phyloP scores from a whole-genome alignment of 208 protist genomes.

The Lotmaria passim region DNA sequence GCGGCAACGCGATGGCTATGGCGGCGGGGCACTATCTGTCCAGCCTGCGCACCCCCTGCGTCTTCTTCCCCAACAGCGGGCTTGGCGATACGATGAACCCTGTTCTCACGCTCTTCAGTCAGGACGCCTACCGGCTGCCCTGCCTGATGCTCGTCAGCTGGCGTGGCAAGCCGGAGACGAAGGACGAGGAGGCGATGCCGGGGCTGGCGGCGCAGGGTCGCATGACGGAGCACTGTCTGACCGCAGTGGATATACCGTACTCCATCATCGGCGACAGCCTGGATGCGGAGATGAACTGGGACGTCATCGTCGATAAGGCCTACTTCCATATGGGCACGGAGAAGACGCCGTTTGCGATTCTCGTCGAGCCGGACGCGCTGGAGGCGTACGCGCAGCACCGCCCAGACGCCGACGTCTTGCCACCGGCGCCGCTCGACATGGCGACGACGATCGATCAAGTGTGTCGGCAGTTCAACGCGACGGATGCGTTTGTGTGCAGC shows the following conservation, averaged over 20 bases:
- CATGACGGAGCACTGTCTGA: slow-evolving; percentile 60
- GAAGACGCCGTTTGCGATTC: slow-evolving; percentile 73
- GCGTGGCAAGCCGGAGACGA: slow-evolving; percentile 61
- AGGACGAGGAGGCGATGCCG: slow-evolving; percentile 59
- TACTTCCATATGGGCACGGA: slow-evolving; percentile 53
- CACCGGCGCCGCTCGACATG: slow-evolving; percentile 50
- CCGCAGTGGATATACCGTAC: slow-evolving; percentile 50
- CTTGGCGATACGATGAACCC: slow-evolving; percentile 84
- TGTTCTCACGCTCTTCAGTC: slow-evolving; percentile 66
- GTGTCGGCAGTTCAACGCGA: slow-evolving; percentile 53
- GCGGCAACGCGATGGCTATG: slow-evolving; percentile 84
- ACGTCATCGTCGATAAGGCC: slow-evolving; percentile 57
- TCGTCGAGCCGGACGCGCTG: slow-evolving; percentile 68
- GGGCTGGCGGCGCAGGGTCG: slow-evolving; percentile 78
- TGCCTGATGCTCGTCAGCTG: slow-evolving; percentile 86
- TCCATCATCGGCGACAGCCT: slow-evolving; percentile 64
- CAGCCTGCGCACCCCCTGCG: slow-evolving; percentile 67
- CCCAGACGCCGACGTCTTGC: slow-evolving; percentile 29
- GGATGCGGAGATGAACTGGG: slow-evolving; percentile 56
- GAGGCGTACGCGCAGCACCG: slow-evolving; percentile 39
- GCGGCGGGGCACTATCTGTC: slow-evolving; percentile 84
- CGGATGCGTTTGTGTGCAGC: slow-evolving; percentile 80
- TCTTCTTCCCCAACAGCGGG: slow-evolving; percentile 84
- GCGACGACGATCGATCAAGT: slow-evolving; percentile 74
- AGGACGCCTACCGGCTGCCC: slow-evolving; percentile 78